These are phyloP conservation scores for Tephrocybe sp. DNA, from an alignment of 768 basidiomycete genomes.

Conservation along the genomic window DNA sequence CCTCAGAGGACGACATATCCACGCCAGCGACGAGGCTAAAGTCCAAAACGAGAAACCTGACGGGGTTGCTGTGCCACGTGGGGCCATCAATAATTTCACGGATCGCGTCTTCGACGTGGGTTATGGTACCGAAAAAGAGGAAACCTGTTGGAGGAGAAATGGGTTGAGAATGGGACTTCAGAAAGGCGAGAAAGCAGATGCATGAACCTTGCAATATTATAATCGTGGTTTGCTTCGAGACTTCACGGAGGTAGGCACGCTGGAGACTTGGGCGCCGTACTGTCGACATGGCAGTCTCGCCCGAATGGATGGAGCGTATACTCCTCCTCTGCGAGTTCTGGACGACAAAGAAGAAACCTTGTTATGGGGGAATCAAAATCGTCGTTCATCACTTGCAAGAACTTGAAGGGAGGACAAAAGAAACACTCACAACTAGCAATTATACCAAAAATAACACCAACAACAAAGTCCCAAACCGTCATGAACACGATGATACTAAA, in stretches of 20 bases:
- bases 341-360: constrained; percentile 95
- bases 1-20: constrained; percentile 94
- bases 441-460: constrained; percentile 90
- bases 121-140: constrained; percentile 92
- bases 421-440: constrained; percentile 74
- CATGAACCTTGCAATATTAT: constrained; percentile 75
- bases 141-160: constrained; percentile 53
- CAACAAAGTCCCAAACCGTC: constrained; percentile 94
- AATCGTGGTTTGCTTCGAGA: constrained; percentile 88
- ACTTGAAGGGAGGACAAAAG: neutral
- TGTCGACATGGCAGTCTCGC: constrained; percentile 83
- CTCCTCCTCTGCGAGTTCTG: constrained; percentile 86
- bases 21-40: constrained; percentile 84
- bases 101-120: constrained; percentile 85
- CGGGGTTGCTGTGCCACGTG: constrained; percentile 68
- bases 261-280: constrained; percentile 89
- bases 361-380: neutral
- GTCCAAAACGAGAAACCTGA: constrained; percentile 90
- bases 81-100: constrained; percentile 69
- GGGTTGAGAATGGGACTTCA: neutral
- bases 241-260: constrained; percentile 86
- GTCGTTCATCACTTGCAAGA: neutral
- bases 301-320: constrained; percentile 81
- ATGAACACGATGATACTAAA: constrained; percentile 86
- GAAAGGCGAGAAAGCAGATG: neutral